Base-by-base conservation (phyloP, 768 basidiomycete species). In the Auriscalpium microsporum region DNA sequence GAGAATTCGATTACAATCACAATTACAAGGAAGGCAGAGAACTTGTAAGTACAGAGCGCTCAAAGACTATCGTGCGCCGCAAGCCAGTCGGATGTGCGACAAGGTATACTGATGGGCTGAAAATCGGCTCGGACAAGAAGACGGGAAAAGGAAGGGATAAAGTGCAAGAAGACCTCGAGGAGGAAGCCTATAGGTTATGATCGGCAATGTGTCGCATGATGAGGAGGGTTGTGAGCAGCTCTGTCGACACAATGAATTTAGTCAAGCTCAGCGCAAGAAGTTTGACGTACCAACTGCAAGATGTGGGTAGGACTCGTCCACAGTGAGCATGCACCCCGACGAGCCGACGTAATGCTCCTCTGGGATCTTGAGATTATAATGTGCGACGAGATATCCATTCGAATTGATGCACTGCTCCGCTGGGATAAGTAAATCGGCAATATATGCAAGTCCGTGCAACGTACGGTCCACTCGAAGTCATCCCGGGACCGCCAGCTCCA, bases 381-480 rank as follows among this genome's bases (percentile, higher is more conserved):
- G 78, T 0, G 86, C 81, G 17, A 87, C 75, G 3, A 80, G 66
- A 48, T 78, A 74, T 33, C 77, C 76, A 46, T 64, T 73, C 19
- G 67, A 58, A 57, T 83, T 79, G 3, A 77, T 76, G 64, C 84
- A 87, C 84, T 87, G 60, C 23, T 28, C 34, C 46, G 46, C 6
- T 14, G 9, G 14, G 49, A 23, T 42, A 28, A 14, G 16, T 6
- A 13, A 54, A 14, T 57, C 62, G 50, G 33, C 10, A 40, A 23
- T 45, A 9, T 23, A 10, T n/a, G 4, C 10, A 21, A 17, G 28
- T n/a, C 11, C 8, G 45, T 2, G 17, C 13, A 17, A 73, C 81
- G 63, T 60, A 84, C 86, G 21, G 79, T 79, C 83, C 84, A 87
- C 60, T 86, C 85, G 53, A 82, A 76, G 52, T 78, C 76, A 11